Evolutionary conservation across 495 filamentous ascomycete species (phyloP).

Genomic region (Platismatia glauca): DNA sequence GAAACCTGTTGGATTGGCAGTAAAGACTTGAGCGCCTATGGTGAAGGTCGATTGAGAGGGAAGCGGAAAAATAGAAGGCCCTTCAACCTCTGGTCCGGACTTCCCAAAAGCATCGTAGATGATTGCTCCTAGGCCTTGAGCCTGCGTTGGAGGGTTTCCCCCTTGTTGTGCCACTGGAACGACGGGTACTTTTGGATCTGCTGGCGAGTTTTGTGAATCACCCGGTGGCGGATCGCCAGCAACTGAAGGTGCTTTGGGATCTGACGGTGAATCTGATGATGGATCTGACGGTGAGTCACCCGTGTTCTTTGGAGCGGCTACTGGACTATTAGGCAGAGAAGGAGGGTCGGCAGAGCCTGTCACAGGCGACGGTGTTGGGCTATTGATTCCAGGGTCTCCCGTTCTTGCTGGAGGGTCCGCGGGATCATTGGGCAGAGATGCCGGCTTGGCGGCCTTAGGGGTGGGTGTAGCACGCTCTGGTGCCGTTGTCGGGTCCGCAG

Average conservation of each 20-base stretch:
- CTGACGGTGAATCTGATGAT: not conserved
- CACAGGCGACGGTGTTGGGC: not conserved
- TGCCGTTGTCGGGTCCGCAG: not conserved
- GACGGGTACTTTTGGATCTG: not conserved
- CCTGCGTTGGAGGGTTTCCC: too few species aligned
- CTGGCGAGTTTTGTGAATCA: not conserved
- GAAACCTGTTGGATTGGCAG: conserved; percentile 11
- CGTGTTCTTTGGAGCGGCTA: not conserved
- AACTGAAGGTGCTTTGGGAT: not conserved
- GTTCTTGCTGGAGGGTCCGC: not conserved
- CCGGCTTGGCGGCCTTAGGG: not conserved
- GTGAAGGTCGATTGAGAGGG: conserved; percentile 7
- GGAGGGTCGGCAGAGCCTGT: not conserved
- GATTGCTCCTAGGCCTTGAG: conserved; percentile 1
- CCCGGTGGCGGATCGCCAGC: not conserved
- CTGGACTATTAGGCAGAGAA: not conserved
- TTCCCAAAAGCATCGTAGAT: conserved; percentile 5
- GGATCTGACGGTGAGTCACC: not conserved
- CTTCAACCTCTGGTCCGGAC: not conserved
- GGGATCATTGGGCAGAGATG: not conserved
- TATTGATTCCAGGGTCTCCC: not conserved
- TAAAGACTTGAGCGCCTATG: conserved; percentile 8
- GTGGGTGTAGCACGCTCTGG: not conserved
- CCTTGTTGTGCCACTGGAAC: too few species aligned
- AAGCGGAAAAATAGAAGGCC: not conserved